phyloP scores from a whole-genome alignment of 1,284 basidiomycete genomes.

The Ustanciosporium gigantosporum region DNA sequence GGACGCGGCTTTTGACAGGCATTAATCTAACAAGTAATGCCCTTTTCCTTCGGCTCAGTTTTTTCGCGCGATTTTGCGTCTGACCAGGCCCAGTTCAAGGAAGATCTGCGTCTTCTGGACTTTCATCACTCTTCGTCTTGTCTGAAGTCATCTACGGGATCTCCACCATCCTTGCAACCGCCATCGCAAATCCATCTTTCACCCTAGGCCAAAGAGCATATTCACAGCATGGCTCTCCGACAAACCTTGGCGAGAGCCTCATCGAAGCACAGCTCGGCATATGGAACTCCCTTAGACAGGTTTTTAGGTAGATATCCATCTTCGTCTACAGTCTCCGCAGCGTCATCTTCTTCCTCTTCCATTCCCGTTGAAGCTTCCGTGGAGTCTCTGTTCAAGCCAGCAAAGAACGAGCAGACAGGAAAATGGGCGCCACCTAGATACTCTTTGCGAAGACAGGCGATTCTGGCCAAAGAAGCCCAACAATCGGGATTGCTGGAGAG shows the following conservation, averaged over 20 bases:
- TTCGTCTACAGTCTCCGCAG: constrained; percentile 1
- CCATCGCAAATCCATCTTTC: no score
- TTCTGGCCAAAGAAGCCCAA: constrained; percentile 29
- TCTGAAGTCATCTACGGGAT: no score
- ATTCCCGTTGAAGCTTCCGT: background rate
- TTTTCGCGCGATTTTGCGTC: no score
- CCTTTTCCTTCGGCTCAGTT: no score
- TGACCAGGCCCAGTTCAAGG: no score
- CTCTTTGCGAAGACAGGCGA: constrained; percentile 43
- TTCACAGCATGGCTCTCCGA: constrained; percentile 26
- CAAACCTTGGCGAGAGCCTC: constrained; percentile 2
- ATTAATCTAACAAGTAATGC: no score
- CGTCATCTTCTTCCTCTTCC: background rate
- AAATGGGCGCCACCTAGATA: constrained; percentile 40
- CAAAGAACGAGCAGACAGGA: constrained; percentile 15
- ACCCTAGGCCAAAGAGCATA: no score
- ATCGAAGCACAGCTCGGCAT: constrained; percentile 12
- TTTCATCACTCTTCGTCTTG: no score
- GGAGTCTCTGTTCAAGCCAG: constrained; percentile 13
- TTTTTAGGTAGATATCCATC: constrained; percentile 8
- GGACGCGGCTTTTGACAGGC: no score
- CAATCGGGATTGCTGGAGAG: constrained; percentile 6
- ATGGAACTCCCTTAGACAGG: constrained; percentile 20
- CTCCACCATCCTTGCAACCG: no score
- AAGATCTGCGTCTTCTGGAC: no score